Base-by-base conservation (phyloP, 345 rosid species). In the Balakata baccata region DNA sequence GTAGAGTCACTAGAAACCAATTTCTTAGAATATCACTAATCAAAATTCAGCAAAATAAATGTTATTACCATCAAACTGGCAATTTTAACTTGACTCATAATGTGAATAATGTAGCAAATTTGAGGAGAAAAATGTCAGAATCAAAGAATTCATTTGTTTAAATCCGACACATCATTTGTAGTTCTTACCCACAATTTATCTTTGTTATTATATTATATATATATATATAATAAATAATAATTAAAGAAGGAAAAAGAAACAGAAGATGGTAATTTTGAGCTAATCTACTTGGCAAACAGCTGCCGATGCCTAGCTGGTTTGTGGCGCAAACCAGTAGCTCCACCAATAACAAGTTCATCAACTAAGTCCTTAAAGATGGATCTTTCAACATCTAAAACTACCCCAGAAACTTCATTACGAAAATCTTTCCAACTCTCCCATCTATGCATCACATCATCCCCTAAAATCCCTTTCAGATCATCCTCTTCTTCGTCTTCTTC, bases 351-450 rank as follows among this genome's bases (percentile, higher is more conserved):
- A 41, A 89, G 83, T 79, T 95, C 98, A 68, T 86, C 84, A 60
- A 92, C 91, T 64, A 92, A 80, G 80, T 95, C 99, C 83, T 89
- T 95, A 79, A 92, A 95, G 54, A 95, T 67, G 76, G 82, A 75
- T 71, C 98, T 72, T 85, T 95, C 99, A 11, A 92, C 87, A 77
- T 89, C 94, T 57, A 95, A 69, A 43, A 89, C 94, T 58, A 87
- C 66, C 25, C 87, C 91, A 10, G 97, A 81, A 39, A 85, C 75
- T 77, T 89, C 93, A 13, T 62, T 23, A 4, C 76, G 69, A 73
- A 89, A 89, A 64, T 83, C 86, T 1, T 80, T 84, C 99, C 96
- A 95, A 72, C 88, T 83, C 69, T 79, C 91, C 2, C 91, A 88
- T 53, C 88, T 80, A 64, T 75, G 67, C 81, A 77, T 85, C 80